Evolutionary conservation across 768 basidiomycete genomes (phyloP).

Genomic region (Leccinum uliginosum): DNA sequence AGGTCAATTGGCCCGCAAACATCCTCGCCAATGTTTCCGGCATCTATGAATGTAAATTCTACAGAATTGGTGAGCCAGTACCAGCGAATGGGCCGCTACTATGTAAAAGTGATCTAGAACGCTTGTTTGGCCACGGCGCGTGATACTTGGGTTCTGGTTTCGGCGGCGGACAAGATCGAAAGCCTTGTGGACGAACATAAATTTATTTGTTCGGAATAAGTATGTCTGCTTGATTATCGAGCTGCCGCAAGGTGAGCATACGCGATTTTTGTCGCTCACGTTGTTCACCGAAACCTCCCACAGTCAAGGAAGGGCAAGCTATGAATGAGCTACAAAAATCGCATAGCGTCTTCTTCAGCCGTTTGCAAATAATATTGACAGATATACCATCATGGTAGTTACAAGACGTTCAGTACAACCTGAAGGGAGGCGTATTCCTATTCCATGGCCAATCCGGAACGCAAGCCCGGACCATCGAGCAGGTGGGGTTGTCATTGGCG

Average conservation of each 20-base stretch:
- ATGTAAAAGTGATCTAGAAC: neutral
- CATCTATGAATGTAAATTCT: too few species aligned
- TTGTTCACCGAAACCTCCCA: neutral
- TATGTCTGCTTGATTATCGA: neutral
- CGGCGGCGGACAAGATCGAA: neutral
- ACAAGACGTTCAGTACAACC: neutral
- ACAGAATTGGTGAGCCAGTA: too few species aligned
- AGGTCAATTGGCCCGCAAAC: neutral
- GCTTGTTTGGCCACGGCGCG: neutral
- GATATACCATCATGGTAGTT: neutral
- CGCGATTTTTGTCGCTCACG: neutral
- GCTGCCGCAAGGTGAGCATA: neutral
- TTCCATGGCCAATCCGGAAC: neutral
- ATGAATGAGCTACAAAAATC: neutral
- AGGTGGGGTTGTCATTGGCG: neutral
- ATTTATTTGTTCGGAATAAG: too few species aligned
- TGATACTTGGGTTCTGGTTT: neutral
- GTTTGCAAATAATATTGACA: neutral
- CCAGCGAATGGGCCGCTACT: too few species aligned
- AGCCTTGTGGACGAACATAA: neutral
- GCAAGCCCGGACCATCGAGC: neutral
- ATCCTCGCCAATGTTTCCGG: too few species aligned
- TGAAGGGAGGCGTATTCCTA: neutral
- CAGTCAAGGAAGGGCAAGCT: too few species aligned
- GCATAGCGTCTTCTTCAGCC: neutral